phyloP scores from a whole-genome alignment of 2,329 filamentous ascomycete species.

The Eurotiales sp. region DNA sequence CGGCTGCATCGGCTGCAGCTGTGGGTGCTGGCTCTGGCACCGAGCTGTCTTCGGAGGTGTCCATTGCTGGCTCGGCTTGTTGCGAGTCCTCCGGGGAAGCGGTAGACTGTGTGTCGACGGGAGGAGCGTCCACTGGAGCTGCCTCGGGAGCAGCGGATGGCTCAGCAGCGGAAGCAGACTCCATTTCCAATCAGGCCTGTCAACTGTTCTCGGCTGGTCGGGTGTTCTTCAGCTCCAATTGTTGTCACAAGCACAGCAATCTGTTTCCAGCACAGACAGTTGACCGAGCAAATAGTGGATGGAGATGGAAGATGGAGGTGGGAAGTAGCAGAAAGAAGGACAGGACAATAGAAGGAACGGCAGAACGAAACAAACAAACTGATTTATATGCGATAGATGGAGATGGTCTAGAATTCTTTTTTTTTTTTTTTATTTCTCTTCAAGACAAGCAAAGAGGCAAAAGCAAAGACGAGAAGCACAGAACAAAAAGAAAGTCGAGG shows the following conservation, averaged over 20 bases:
- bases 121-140: slow-evolving; percentile 4
- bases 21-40: slow-evolving; percentile 1
- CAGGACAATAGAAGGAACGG: too few species aligned
- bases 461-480: slow-evolving; percentile 9
- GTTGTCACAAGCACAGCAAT: too few species aligned
- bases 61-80: slow-evolving; percentile 17
- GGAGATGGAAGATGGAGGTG: too few species aligned
- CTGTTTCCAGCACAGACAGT: too few species aligned
- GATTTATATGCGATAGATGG: too few species aligned
- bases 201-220: too few species aligned
- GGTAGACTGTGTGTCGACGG: background rate
- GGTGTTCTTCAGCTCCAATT: too few species aligned
- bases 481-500: slow-evolving; percentile 10
- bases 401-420: too few species aligned
- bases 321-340: too few species aligned
- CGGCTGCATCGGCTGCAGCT: too few species aligned
- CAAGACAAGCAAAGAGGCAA: slow-evolving; percentile 12
- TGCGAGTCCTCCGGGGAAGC: slow-evolving; percentile 1
- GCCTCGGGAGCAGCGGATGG: slow-evolving; percentile 2
- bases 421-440: slow-evolving; percentile 3
- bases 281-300: too few species aligned
- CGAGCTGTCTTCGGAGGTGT: slow-evolving; percentile 18
- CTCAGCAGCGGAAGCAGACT: slow-evolving; percentile 9
- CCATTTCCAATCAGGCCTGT: too few species aligned
- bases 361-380: background rate